A percentile compares a stretch with the other conserved stretches of the same genome.
Conservation (phyloP, 2,329 filamentous ascomycete species). For the Ploettnerulaceae sp. region DNA sequence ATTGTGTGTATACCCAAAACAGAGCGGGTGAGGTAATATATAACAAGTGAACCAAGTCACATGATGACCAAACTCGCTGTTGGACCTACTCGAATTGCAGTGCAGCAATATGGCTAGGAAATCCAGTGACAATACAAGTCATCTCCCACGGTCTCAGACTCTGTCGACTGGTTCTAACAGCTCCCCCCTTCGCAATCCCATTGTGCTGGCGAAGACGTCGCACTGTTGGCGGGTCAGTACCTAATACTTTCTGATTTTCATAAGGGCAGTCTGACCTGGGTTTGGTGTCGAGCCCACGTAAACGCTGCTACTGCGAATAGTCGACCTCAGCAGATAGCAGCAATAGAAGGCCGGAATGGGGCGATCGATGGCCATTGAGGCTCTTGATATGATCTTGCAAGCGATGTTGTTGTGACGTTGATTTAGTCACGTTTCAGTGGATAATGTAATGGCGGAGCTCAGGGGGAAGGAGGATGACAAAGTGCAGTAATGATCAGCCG, state of each 20-base stretch:
- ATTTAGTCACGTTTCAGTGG: too few species aligned
- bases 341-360: conserved; percentile 86
- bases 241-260: neutral
- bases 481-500: too few species aligned
- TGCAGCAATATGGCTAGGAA: conserved; percentile 80
- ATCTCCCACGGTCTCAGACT: conserved; percentile 85
- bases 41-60: conserved; percentile 12
- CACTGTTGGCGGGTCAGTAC: conserved; percentile 35
- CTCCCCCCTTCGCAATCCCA: conserved; percentile 75
- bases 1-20: too few species aligned
- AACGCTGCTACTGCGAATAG: conserved; percentile 59
- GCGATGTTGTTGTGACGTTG: neutral
- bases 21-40: neutral
- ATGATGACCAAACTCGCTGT: conserved; percentile 29
- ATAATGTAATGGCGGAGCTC: too few species aligned
- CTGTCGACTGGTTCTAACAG: conserved; percentile 64
- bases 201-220: conserved; percentile 89
- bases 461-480: too few species aligned
- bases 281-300: conserved; percentile 94
- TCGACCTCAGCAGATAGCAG: conserved; percentile 87
- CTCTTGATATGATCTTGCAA: conserved; percentile 5
- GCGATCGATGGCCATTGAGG: conserved; percentile 31
- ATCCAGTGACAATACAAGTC: conserved; percentile 79
- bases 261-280: conserved; percentile 42
- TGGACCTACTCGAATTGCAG: conserved; percentile 78